Base-by-base conservation (phyloP, 331 rosid genomes). In the Phaseolus coccineus region DNA sequence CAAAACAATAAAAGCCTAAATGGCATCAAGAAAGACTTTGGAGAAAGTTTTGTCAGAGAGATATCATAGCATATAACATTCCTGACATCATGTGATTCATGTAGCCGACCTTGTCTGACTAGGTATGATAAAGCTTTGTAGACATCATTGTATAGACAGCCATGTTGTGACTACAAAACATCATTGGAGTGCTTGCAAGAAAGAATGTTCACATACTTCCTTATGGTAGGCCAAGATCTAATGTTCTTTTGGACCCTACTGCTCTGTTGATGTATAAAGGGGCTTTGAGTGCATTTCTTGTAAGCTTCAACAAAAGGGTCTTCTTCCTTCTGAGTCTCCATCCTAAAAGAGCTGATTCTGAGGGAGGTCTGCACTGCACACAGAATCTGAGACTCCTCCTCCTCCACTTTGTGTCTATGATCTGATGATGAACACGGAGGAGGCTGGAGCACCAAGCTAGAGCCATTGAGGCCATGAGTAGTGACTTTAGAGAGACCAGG, bases 271-370 rank as follows among this genome's bases (percentile, higher is more conserved):
- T 22, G 69, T 44, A 46, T 46, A 47, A 50, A 67, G 52, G 87
- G 88, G 52, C 82, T 78, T 40, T 77, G 40, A 16, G 88, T 88
- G 80, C 94, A 88, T 69, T 80, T 87, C 69, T 66, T 79, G 76
- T 76, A 87, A 73, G 94, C 94, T 66, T 84, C 78, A 28, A 80
- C 73, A 79, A 90, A 91, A 66, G 91, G 92, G 79, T 87, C 94
- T 28, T 74, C 86, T 65, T 62, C 81, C 55, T 86, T 79, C 22
- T 4, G 66, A 64, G 13, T 73, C 65, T 68, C 82, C 61, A 46
- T 74, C 56, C 77, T 6, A 27, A 65, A 76, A 11, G 82, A 79
- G 40, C 55, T 22, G 13, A 28, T 58, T 24, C 76, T 65, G n/a
- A 57, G 56, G 5, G 80, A 31, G 66, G 74, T 46, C 57, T 58